A percentile compares a stretch with the other conserved stretches of the same genome.
These are phyloP conservation scores for Ajuga chamaepitys DNA, from an alignment of 257 asterid genomes.

Conservation along the genomic window DNA sequence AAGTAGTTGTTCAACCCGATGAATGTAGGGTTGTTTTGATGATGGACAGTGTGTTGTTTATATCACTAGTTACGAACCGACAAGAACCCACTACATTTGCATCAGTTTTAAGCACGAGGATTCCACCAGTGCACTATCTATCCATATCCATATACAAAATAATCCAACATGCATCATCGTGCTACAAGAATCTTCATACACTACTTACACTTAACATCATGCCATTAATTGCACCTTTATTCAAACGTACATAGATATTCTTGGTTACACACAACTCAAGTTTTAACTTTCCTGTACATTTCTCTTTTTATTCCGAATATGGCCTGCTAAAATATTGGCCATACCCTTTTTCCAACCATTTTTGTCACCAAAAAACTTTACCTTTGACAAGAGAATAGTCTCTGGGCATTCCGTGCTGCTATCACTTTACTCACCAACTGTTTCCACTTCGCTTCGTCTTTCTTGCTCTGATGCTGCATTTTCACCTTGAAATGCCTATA, in stretches of 20 bases:
- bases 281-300: background rate
- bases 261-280: background rate
- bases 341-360: background rate
- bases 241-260: background rate
- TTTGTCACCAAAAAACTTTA: conserved; percentile 21
- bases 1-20: no score
- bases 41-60: no score
- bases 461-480: conserved; percentile 63
- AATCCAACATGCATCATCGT: no score
- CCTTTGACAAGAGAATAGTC: conserved; percentile 34
- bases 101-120: no score
- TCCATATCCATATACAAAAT: no score
- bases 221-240: no score
- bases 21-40: no score
- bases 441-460: conserved; percentile 62
- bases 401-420: conserved; percentile 47
- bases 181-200: no score
- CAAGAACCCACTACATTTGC: no score
- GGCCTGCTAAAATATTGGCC: conserved; percentile 51
- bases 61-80: no score
- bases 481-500: conserved; percentile 82
- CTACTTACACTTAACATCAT: no score
- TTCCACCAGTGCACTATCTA: no score
- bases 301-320: background rate
- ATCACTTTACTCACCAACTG: conserved; percentile 58